A percentile compares a stretch with the other conserved stretches of the same genome.
These are phyloP conservation scores for Colletotrichum filicis DNA, from an alignment of 2,329 filamentous ascomycete species.

Conservation along the genomic window DNA sequence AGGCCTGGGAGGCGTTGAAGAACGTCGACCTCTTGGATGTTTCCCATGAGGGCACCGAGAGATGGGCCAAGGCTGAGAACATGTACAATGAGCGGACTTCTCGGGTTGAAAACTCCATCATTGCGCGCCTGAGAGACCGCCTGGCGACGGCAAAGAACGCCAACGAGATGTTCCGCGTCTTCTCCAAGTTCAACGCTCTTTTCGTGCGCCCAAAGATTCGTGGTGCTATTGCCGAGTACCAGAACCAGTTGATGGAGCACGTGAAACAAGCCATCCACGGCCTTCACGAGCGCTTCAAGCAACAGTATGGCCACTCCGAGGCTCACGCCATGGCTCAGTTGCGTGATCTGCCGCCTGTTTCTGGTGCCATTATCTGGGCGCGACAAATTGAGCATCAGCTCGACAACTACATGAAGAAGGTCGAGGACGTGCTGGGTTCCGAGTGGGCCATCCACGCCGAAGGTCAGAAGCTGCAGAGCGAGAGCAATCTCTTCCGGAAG, in stretches of 20 bases:
- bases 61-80: conserved; percentile 94
- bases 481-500: conserved; percentile 93
- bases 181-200: conserved; percentile 99
- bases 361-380: conserved; percentile 97
- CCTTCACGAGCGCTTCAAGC: conserved; percentile 97
- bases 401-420: conserved; percentile 97
- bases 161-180: conserved; percentile 99
- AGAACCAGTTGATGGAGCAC: conserved; percentile 97
- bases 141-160: conserved; percentile 96
- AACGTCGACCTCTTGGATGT: conserved; percentile 97
- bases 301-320: conserved; percentile 98
- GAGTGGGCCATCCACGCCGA: conserved; percentile 96
- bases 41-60: conserved; percentile 85
- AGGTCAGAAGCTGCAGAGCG: conserved; percentile 90
- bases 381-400: conserved; percentile 97
- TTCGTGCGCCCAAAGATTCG: conserved; percentile 99
- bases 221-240: conserved; percentile 96
- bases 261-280: conserved; percentile 96
- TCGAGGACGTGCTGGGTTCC: conserved; percentile 95
- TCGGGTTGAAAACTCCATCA: conserved; percentile 98
- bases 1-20: conserved; percentile 93
- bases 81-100: conserved; percentile 98
- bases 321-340: conserved; percentile 98
- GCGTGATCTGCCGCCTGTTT: conserved; percentile 93
- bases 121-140: conserved; percentile 90